Conservation (phyloP, 176 grass and related monocot species). For the Bolboschoenus planiculmis region DNA sequence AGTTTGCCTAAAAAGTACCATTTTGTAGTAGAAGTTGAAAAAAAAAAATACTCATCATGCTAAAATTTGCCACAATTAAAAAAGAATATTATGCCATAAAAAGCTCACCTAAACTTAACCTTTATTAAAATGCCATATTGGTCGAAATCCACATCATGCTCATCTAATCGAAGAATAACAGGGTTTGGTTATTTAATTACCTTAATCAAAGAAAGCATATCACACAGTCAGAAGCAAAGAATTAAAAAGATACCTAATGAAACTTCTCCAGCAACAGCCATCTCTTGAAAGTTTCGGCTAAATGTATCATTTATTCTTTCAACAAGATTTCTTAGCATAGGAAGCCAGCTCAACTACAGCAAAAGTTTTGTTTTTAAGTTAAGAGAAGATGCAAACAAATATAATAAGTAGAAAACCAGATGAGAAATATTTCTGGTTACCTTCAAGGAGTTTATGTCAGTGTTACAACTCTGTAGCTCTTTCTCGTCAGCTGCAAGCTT, state of each 20-base stretch:
- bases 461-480: conserved; percentile 37
- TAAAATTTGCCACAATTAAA: not conserved
- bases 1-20: conserved; percentile 68
- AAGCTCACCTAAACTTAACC: conserved; percentile 85
- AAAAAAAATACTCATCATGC: not conserved
- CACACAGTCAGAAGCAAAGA: not conserved
- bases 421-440: conserved; percentile 24
- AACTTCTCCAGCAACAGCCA: conserved; percentile 99
- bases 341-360: conserved; percentile 81
- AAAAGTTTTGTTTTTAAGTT: not conserved
- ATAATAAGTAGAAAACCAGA: conserved; percentile 7
- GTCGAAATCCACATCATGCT: conserved; percentile 76
- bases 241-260: conserved; percentile 49
- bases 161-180: conserved; percentile 51
- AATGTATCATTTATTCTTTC: conserved; percentile 88
- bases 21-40: not conserved
- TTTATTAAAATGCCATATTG: conserved; percentile 91
- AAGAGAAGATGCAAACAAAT: not conserved
- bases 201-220: not conserved
- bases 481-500: conserved; percentile 63
- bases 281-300: conserved; percentile 93
- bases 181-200: not conserved
- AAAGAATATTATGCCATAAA: conserved; percentile 10
- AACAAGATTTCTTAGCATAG: conserved; percentile 63
- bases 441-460: conserved; percentile 76